Conservation (phyloP, 108 stramenopile genomes). For the Skeletonema costatum region DNA sequence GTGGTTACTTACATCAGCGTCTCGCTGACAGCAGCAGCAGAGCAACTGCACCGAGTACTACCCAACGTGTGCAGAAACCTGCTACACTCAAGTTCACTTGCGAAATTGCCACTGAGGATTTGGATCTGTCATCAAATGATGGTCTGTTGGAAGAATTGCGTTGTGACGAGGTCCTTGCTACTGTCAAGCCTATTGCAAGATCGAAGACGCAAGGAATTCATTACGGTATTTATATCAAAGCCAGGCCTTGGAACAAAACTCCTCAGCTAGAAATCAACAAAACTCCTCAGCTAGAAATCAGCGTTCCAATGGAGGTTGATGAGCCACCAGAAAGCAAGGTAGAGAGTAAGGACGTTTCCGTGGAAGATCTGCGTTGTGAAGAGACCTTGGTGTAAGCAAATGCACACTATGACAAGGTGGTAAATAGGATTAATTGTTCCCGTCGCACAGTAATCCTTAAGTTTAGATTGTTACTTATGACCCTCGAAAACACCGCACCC, state of each 20-base stretch:
- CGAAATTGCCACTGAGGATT: not conserved
- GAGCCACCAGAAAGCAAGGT: not conserved
- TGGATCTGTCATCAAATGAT: constrained; percentile 4
- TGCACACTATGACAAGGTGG: not conserved
- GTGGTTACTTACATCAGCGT: constrained; percentile 19
- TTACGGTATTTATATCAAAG: not conserved
- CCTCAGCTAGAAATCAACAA: not conserved
- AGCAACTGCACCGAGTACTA: not conserved
- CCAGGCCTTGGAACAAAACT: not conserved
- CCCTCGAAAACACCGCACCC: constrained; percentile 36
- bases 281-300: not conserved
- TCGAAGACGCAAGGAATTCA: not conserved
- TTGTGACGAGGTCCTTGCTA: constrained; percentile 33
- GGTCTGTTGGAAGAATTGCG: constrained; percentile 13
- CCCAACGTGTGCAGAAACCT: not conserved
- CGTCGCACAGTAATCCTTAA: not conserved
- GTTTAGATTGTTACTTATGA: not conserved
- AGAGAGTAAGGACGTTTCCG: not conserved
- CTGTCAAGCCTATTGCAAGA: not conserved
- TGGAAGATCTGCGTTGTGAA: not conserved
- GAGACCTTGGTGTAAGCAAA: not conserved
- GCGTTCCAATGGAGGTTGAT: not conserved
- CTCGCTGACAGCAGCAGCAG: not conserved
- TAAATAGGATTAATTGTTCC: not conserved
- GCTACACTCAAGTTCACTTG: not conserved